Base-by-base conservation (phyloP, 192 early-diverging fungal genomes). In the Rhizoclosmatium sp. region DNA sequence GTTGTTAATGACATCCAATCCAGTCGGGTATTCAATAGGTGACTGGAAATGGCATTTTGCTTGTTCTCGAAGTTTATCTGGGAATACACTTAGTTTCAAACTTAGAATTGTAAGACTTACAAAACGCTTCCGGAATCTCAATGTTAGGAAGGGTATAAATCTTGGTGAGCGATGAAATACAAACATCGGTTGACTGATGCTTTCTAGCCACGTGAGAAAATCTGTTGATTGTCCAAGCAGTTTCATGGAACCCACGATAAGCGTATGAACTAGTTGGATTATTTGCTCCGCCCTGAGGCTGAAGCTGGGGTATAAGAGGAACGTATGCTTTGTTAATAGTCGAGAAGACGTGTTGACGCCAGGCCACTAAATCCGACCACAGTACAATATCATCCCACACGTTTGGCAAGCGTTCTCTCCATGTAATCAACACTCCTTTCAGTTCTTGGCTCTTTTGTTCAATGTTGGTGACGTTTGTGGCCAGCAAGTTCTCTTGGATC, bases 101-200 rank as follows among this genome's bases (percentile, higher is more conserved):
- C 21, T 9, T 19, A 2, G 19, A 58, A 0, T 9, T 21, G 21
- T 14, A 54, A 47, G 40, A 68, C 76, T 68, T 59, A 72, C 68
- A 87, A 70, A 99, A 99, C 2, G 97, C 97, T 82, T 99, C 98
- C 75, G 99, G 97, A 31, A 99, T 99, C 83, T 99, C 98, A 99
- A 69, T 99, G 82, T 99, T 99, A 16, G 98, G 98, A 41, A 99
- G 88, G 1, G 95, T 97, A 85, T 99, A 99, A 71, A 99, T 99
- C 78, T 96, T 96, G 80, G 93, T 95, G 47, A 99, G 88, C 42
- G 84, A 84, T 41, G 80, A 80, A 76, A 96, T 93, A 82, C 97
- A 98, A 10, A 99, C 97, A 56, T 98, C 96, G 3, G 93, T 91
- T 21, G 99, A 87, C n/a, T 92, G 91, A 79, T 99, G 98, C 71